Evolutionary conservation across 116 monocot genomes (phyloP).

Genomic region (Phalaenopsis hybrid): DNA sequence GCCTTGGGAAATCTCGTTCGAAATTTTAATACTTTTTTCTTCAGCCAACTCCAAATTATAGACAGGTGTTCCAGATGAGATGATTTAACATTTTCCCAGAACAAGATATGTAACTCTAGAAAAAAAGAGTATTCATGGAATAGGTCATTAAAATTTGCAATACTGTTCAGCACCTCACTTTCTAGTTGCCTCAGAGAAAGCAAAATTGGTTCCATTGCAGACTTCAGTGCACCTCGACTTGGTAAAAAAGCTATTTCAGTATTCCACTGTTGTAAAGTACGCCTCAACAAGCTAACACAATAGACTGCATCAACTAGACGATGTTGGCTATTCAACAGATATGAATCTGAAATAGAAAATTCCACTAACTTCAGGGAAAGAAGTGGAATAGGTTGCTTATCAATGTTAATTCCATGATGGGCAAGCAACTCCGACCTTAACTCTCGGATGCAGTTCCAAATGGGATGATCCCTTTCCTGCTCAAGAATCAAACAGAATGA

Average conservation of each 20-base stretch:
- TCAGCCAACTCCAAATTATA: constrained; percentile 57
- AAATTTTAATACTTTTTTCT: constrained; percentile 58
- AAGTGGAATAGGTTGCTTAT: constrained; percentile 38
- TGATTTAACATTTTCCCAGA: constrained; percentile 54
- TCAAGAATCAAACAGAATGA: constrained; percentile 43
- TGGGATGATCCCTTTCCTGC: constrained; percentile 57
- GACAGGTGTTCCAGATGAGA: constrained; percentile 27
- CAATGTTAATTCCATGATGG: constrained; percentile 24
- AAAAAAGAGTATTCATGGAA: constrained; percentile 37
- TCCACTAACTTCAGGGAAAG: constrained; percentile 46
- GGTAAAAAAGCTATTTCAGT: constrained; percentile 29
- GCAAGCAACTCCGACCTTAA: constrained; percentile 27
- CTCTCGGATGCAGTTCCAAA: constrained; percentile 62
- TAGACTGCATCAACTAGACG: constrained; percentile 34
- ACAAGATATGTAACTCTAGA: constrained; percentile 62
- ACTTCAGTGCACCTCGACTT: constrained; percentile 5
- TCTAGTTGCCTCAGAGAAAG: constrained; percentile 51
- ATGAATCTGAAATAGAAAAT: constrained; percentile 23
- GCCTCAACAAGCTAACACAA: constrained; percentile 46
- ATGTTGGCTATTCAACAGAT: constrained; percentile 12
- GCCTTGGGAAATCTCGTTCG: constrained; percentile 34
- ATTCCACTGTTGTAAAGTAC: constrained; percentile 64
- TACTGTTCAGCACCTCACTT: constrained; percentile 41
- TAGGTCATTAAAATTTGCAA: constrained; percentile 33
- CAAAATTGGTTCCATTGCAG: constrained; percentile 24